These are phyloP conservation scores for Sphenostylis stenocarpa DNA, from an alignment of 306 rosid species.

Conservation along the genomic window DNA sequence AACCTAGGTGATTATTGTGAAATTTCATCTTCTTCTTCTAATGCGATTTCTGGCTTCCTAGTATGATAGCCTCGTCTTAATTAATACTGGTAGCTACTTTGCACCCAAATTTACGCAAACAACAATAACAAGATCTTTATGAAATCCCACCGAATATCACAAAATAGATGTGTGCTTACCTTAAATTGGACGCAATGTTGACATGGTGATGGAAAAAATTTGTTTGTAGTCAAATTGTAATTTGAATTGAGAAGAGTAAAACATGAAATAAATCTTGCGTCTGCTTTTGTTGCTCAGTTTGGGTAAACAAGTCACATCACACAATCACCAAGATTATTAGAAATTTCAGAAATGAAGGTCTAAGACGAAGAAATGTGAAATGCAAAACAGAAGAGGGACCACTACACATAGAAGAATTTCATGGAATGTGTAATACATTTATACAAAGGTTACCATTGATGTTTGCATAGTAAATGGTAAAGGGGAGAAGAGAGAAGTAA, in stretches of 20 bases:
- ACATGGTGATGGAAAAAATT: constrained; percentile 27
- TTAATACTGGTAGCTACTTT: constrained; percentile 31
- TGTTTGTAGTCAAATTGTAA: background rate
- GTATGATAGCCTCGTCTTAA: constrained; percentile 27
- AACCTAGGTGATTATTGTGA: constrained; percentile 14
- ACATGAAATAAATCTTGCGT: background rate
- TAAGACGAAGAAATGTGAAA: constrained; percentile 11
- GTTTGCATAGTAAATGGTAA: constrained; percentile 22
- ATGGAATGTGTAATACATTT: background rate
- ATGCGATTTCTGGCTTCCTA: background rate
- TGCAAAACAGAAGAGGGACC: constrained; percentile 43
- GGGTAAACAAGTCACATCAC: constrained; percentile 44
- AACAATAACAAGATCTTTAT: constrained; percentile 40
- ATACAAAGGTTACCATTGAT: background rate
- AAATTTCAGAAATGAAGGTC: constrained; percentile 35
- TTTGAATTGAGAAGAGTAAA: constrained; percentile 10
- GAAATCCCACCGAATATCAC: constrained; percentile 49
- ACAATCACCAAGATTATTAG: constrained; percentile 36
- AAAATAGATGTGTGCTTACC: constrained; percentile 38
- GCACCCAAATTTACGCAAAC: constrained; percentile 49
- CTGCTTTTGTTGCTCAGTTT: constrained; percentile 28
- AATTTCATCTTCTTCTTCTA: background rate
- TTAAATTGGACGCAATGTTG: constrained; percentile 54
- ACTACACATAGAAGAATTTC: constrained; percentile 31
- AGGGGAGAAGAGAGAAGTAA: constrained; percentile 46